A percentile compares a stretch with the other conserved stretches of the same genome.
phyloP scores from a whole-genome alignment of 352 stramenopile species.

The Phytophthora sojae region DNA sequence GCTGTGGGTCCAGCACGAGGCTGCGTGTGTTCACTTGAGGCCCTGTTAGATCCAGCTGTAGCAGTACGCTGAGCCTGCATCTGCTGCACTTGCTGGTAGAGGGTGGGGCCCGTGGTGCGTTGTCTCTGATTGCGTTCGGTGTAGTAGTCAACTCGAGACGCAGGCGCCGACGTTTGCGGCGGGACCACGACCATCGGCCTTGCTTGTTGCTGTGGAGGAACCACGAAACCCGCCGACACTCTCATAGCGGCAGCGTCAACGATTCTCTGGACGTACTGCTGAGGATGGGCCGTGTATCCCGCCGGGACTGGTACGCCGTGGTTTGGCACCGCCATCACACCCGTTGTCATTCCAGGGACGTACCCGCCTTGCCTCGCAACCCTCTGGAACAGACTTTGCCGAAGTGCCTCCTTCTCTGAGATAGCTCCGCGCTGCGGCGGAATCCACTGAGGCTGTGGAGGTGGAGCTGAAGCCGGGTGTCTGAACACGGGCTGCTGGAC shows the following conservation, averaged over 20 bases:
- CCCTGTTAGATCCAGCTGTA: neutral
- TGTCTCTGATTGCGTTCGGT: constrained; percentile 4
- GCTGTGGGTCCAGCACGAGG: neutral
- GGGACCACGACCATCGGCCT: neutral
- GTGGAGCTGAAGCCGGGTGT: neutral
- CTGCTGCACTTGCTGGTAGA: constrained; percentile 25
- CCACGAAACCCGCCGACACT: neutral
- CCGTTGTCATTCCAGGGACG: neutral
- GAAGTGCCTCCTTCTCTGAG: constrained; percentile 1
- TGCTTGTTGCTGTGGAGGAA: constrained; percentile 3
- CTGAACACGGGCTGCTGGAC: constrained; percentile 8
- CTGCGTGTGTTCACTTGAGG: constrained; percentile 4
- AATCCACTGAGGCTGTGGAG: constrained; percentile 24
- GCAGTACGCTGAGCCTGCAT: constrained; percentile 6
- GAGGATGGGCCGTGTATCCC: constrained; percentile 8
- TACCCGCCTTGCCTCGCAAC: constrained; percentile 22
- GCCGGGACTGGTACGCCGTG: neutral
- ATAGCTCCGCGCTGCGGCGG: constrained; percentile 4
- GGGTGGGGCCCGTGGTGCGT: neutral
- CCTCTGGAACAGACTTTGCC: neutral
- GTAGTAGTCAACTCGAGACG: constrained; percentile 8
- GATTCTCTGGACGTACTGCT: constrained; percentile 26
- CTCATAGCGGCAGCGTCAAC: constrained; percentile 11
- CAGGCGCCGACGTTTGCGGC: neutral
- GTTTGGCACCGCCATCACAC: neutral